A percentile compares a stretch with the other conserved stretches of the same genome.
These are phyloP conservation scores for Trypanosoma boissoni DNA, from an alignment of 208 protist species.

Conservation along the genomic window DNA sequence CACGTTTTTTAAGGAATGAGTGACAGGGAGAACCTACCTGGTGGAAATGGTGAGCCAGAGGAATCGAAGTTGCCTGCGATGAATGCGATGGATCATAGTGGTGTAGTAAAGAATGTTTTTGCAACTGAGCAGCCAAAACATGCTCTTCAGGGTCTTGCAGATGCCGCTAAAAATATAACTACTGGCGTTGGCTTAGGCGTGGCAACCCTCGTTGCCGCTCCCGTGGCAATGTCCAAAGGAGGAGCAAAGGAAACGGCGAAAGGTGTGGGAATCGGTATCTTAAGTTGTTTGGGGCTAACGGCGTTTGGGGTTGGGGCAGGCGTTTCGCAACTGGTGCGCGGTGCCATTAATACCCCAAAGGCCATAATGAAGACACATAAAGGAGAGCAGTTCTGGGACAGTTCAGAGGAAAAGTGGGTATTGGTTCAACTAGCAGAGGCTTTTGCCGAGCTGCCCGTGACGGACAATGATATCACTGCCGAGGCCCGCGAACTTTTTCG, in stretches of 20 bases:
- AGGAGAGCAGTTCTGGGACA: constrained; percentile 53
- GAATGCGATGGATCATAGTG: neutral
- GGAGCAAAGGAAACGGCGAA: constrained; percentile 29
- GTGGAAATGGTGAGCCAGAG: too few species aligned
- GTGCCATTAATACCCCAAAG: constrained; percentile 38
- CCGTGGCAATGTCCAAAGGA: constrained; percentile 25
- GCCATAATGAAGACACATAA: constrained; percentile 30
- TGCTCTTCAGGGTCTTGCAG: constrained; percentile 28
- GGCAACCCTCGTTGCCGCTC: constrained; percentile 27
- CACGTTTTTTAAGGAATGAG: too few species aligned
- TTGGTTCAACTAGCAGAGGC: constrained; percentile 33
- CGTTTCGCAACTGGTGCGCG: constrained; percentile 31
- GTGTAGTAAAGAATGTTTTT: constrained; percentile 20
- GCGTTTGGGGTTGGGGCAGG: constrained; percentile 36
- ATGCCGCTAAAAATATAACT: constrained; percentile 30
- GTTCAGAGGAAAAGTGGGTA: constrained; percentile 35
- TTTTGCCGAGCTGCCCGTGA: constrained; percentile 33
- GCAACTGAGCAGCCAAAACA: constrained; percentile 39
- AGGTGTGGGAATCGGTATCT: constrained; percentile 34
- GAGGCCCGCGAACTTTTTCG: constrained; percentile 22
- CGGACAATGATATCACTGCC: constrained; percentile 45
- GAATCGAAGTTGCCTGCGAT: too few species aligned
- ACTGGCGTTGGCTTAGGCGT: constrained; percentile 38
- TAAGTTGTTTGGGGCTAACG: constrained; percentile 22
- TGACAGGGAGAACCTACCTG: too few species aligned